These are phyloP conservation scores for Agaricales sp. DNA, from an alignment of 1,284 basidiomycete genomes.

Conservation along the genomic window DNA sequence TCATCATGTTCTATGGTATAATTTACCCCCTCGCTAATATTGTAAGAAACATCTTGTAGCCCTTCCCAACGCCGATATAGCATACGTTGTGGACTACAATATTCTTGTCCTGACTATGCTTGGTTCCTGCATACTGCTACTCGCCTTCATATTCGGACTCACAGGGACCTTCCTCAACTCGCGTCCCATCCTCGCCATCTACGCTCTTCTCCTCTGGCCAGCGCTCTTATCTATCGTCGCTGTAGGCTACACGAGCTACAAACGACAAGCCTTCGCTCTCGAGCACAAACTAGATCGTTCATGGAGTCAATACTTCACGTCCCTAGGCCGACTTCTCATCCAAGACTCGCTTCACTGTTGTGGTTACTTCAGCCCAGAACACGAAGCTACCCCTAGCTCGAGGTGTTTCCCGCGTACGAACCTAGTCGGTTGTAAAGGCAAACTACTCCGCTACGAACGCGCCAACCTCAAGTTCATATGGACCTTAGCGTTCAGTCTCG, in stretches of 20 bases:
- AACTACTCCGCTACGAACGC: constrained; percentile 51
- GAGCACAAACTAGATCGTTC: constrained; percentile 65
- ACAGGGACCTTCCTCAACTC: constrained; percentile 66
- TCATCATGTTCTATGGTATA: background rate
- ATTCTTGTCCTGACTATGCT: constrained; percentile 55
- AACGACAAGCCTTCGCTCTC: constrained; percentile 57
- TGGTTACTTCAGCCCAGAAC: constrained; percentile 58
- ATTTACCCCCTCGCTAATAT: too few relatives aligned
- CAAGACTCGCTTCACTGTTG: constrained; percentile 67
- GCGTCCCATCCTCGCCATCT: constrained; percentile 62
- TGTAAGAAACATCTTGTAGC: background rate
- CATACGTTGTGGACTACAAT: constrained; percentile 20
- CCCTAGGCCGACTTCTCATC: constrained; percentile 45
- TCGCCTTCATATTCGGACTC: constrained; percentile 57
- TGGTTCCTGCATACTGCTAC: constrained; percentile 42
- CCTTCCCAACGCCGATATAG: background rate
- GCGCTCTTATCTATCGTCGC: constrained; percentile 52
- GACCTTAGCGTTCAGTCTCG: constrained; percentile 51
- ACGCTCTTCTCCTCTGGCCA: constrained; percentile 64
- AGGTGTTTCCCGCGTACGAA: constrained; percentile 58
- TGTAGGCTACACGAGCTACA: constrained; percentile 65
- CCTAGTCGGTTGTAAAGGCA: constrained; percentile 64
- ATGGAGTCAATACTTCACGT: constrained; percentile 59
- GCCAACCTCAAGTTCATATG: constrained; percentile 44
- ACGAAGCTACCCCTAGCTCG: constrained; percentile 50